Conservation (phyloP, 192 early-diverging fungal species). For the Coemansia sp. region DNA sequence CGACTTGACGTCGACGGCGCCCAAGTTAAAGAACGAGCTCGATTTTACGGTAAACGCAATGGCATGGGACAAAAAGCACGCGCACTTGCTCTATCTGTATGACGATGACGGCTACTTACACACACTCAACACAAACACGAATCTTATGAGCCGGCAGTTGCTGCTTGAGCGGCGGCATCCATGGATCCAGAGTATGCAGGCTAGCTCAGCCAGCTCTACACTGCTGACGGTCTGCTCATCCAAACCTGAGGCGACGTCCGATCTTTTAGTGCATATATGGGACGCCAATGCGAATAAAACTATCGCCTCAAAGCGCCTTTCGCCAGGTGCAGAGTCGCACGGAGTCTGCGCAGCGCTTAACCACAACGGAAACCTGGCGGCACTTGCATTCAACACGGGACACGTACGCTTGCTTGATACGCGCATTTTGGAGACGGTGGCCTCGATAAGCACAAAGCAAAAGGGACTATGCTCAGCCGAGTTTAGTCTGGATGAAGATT, state of each 20-base stretch:
- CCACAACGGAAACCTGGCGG: slow-evolving; percentile 52
- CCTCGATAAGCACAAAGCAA: slow-evolving; percentile 37
- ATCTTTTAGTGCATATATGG: slow-evolving; percentile 44
- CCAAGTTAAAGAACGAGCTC: slow-evolving; percentile 55
- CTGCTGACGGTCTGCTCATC: slow-evolving; percentile 47
- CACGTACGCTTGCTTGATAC: slow-evolving; percentile 39
- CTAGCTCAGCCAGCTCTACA: slow-evolving; percentile 38
- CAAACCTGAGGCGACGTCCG: slow-evolving; percentile 45
- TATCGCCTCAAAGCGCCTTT: slow-evolving; percentile 31
- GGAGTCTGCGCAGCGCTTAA: slow-evolving; percentile 52
- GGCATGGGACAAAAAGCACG: slow-evolving; percentile 53
- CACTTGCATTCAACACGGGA: slow-evolving; percentile 43
- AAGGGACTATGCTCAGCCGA: slow-evolving; percentile 35
- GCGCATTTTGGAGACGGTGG: slow-evolving; percentile 45
- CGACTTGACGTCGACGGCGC: slow-evolving; percentile 30
- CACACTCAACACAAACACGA: slow-evolving; percentile 52
- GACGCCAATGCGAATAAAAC: slow-evolving; percentile 41
- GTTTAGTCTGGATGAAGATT: slow-evolving; percentile 50
- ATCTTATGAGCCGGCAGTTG: slow-evolving; percentile 46
- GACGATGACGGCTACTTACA: slow-evolving; percentile 50
- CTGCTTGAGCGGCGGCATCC: slow-evolving; percentile 33
- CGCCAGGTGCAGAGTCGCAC: slow-evolving; percentile 25
- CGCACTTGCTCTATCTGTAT: slow-evolving; percentile 52
- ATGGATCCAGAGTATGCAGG: slow-evolving; percentile 51
- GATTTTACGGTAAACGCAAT: slow-evolving; percentile 51